Percentiles rank a stretch among this genome's conserved stretches.
phyloP scores from a whole-genome alignment of 177 flowering plant genomes.

The Vitis hybrid region DNA sequence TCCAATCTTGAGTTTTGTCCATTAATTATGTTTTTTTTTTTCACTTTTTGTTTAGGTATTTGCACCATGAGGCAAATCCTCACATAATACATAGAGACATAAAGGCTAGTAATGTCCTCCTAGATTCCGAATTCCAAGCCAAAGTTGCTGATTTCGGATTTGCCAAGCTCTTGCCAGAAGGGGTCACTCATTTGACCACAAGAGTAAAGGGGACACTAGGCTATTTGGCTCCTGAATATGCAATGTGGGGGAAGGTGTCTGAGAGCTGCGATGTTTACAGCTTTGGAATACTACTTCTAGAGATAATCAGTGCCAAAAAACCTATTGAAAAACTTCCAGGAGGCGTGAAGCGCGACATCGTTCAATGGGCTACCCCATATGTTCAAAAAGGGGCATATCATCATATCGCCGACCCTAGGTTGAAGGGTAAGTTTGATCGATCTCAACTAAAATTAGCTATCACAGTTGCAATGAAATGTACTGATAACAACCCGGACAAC shows the following conservation, averaged over 20 bases:
- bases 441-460: slow-evolving; percentile 31
- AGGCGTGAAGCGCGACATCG: slow-evolving; percentile 60
- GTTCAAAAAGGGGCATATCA: slow-evolving; percentile 47
- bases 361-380: slow-evolving; percentile 62
- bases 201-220: slow-evolving; percentile 78
- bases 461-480: slow-evolving; percentile 47
- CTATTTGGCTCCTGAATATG: slow-evolving; percentile 81
- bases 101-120: slow-evolving; percentile 76
- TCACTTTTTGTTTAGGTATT: slow-evolving; percentile 40
- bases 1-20: background rate
- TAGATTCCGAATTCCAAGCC: slow-evolving; percentile 58
- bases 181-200: slow-evolving; percentile 68
- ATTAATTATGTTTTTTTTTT: background rate
- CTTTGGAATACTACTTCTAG: slow-evolving; percentile 66
- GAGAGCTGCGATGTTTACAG: slow-evolving; percentile 86
- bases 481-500: slow-evolving; percentile 45
- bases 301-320: slow-evolving; percentile 53
- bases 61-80: slow-evolving; percentile 78
- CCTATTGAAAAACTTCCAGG: slow-evolving; percentile 66
- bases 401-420: slow-evolving; percentile 54
- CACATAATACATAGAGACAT: slow-evolving; percentile 82
- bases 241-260: slow-evolving; percentile 84
- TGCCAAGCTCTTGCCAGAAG: slow-evolving; percentile 75
- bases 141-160: slow-evolving; percentile 84
- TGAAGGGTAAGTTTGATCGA: slow-evolving; percentile 48